phyloP scores from a whole-genome alignment of 139 green algal species.

The Chlamydomonas schloesseri region DNA sequence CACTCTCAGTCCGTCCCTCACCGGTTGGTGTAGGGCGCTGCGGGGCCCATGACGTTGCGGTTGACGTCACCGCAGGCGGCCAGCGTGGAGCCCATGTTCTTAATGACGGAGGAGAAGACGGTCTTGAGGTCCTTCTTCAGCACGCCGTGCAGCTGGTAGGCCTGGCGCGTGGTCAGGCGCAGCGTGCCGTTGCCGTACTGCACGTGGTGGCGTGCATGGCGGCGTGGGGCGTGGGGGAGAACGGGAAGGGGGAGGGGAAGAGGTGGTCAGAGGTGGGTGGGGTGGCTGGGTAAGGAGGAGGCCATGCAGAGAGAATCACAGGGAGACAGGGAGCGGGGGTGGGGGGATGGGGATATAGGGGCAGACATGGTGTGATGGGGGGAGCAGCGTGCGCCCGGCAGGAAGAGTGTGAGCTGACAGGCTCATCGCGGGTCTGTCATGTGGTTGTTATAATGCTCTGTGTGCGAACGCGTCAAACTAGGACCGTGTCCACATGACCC shows the following conservation, averaged over 20 bases:
- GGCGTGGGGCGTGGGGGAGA: too few relatives aligned
- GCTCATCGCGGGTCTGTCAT: too few relatives aligned
- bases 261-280: background rate
- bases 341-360: too few relatives aligned
- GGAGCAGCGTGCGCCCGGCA: too few relatives aligned
- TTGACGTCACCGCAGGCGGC: constrained; percentile 98
- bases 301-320: too few relatives aligned
- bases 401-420: too few relatives aligned
- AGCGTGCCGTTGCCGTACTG: constrained; percentile 98
- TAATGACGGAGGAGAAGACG: constrained; percentile 97
- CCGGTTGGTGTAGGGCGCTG: constrained; percentile 81
- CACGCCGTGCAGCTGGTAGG: constrained; percentile 98
- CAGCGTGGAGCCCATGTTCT: constrained; percentile 98
- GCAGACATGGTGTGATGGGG: too few relatives aligned
- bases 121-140: constrained; percentile 99
- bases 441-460: too few relatives aligned
- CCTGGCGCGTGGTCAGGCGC: constrained; percentile 98
- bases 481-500: too few relatives aligned
- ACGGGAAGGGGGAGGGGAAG: background rate
- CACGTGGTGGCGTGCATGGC: too few relatives aligned
- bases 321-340: background rate
- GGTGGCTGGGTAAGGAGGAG: background rate
- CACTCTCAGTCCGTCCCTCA: too few relatives aligned
- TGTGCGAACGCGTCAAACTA: too few relatives aligned
- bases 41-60: constrained; percentile 93